A percentile compares a stretch with the other conserved stretches of the same genome.
These are phyloP conservation scores for Melanomma pulvis-pyrius DNA, from an alignment of 495 filamentous ascomycete genomes.

Conservation along the genomic window DNA sequence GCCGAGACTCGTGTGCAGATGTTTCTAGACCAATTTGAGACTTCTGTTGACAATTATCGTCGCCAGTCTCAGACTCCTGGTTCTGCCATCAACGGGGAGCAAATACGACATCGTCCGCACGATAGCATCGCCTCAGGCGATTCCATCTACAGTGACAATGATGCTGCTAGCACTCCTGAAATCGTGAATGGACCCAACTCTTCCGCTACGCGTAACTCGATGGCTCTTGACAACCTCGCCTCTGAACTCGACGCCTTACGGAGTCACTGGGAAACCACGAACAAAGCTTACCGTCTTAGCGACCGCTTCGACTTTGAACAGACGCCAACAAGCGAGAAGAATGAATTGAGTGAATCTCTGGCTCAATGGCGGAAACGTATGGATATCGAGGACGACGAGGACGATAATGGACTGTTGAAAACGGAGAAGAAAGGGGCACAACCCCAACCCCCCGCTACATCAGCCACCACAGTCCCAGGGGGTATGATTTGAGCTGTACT, in stretches of 20 bases:
- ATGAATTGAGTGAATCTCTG: constrained; percentile 37
- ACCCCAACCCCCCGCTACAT: neutral
- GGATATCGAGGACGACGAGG: constrained; percentile 38
- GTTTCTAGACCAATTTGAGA: constrained; percentile 90
- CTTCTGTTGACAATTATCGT: constrained; percentile 91
- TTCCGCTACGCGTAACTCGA: constrained; percentile 68
- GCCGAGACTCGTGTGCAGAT: constrained; percentile 92
- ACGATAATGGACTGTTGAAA: neutral
- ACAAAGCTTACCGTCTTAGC: constrained; percentile 88
- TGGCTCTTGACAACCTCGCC: constrained; percentile 88
- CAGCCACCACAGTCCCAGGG: constrained; percentile 20
- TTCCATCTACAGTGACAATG: constrained; percentile 35
- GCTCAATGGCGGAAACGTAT: constrained; percentile 41
- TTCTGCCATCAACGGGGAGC: constrained; percentile 44
- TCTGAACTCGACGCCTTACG: constrained; percentile 87
- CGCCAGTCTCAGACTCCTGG: constrained; percentile 66
- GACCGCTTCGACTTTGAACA: constrained; percentile 84
- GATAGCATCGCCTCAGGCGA: constrained; percentile 40
- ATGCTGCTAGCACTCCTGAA: constrained; percentile 30
- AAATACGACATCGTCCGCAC: constrained; percentile 33
- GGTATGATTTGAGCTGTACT: constrained; percentile 29
- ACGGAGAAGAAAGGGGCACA: constrained; percentile 3
- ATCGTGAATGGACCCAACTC: constrained; percentile 28
- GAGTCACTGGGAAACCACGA: constrained; percentile 91
- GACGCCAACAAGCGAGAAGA: constrained; percentile 51